A percentile compares a stretch with the other conserved stretches of the same genome.
Conservation (phyloP, 2,329 filamentous ascomycete genomes). For the Colletotrichum orbiculare region DNA sequence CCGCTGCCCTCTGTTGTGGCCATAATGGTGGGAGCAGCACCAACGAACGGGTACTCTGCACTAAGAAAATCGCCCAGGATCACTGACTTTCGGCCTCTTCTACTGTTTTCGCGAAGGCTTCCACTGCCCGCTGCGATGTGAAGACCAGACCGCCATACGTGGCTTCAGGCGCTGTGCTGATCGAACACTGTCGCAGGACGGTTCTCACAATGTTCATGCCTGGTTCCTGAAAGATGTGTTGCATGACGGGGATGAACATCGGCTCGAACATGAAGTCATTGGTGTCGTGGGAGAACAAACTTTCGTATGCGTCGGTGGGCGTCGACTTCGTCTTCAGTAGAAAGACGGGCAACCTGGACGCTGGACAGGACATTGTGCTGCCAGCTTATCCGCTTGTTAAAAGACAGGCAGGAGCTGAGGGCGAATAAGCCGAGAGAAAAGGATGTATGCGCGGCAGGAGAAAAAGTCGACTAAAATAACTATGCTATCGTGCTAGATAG, state of each 20-base stretch:
- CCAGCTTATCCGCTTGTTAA: too few species aligned
- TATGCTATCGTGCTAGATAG: too few species aligned
- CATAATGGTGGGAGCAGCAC: background rate
- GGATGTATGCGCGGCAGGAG: too few species aligned
- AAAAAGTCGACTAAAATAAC: too few species aligned
- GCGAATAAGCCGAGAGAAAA: too few species aligned
- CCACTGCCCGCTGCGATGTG: conserved; percentile 85
- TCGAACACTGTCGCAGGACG: conserved; percentile 57
- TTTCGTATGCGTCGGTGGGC: conserved; percentile 78
- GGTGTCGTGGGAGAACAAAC: conserved; percentile 66
- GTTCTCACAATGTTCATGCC: conserved; percentile 65
- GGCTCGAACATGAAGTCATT: conserved; percentile 65
- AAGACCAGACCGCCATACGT: conserved; percentile 83
- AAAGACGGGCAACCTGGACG: conserved; percentile 65
- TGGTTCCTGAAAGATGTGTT: conserved; percentile 73
- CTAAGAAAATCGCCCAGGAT: too few species aligned
- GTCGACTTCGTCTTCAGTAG: conserved; percentile 82
- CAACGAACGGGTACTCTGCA: background rate
- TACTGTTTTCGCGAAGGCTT: conserved; percentile 76
- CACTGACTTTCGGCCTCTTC: conserved; percentile 58
- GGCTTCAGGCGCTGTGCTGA: conserved; percentile 50
- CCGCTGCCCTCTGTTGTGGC: conserved; percentile 9
- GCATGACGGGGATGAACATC: conserved; percentile 80
- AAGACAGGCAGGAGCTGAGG: too few species aligned
- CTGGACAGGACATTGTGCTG: background rate